Conservation (phyloP, 352 stramenopile genomes). For the Phytophthora macrochlamydospora region DNA sequence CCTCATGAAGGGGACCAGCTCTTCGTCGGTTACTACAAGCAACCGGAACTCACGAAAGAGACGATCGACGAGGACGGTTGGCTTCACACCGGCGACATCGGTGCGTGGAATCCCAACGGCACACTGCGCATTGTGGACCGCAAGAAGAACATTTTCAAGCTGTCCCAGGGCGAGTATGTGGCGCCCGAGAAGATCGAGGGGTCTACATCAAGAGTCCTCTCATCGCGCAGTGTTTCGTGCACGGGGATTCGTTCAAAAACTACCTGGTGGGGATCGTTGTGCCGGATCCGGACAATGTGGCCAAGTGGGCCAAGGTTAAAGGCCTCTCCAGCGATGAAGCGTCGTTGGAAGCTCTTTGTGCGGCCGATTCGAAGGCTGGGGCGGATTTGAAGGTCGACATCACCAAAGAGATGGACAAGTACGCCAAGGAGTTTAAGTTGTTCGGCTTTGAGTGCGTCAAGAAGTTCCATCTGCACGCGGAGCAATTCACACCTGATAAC, state of each 20-base stretch:
- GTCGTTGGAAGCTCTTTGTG: constrained; percentile 27
- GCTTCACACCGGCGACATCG: constrained; percentile 98
- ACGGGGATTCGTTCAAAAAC: constrained; percentile 95
- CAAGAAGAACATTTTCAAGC: constrained; percentile 96
- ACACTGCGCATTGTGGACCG: constrained; percentile 91
- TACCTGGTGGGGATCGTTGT: constrained; percentile 94
- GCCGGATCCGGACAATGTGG: constrained; percentile 90
- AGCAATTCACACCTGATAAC: constrained; percentile 92
- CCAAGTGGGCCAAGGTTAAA: constrained; percentile 72
- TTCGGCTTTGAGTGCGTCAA: constrained; percentile 93
- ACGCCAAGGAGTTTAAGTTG: constrained; percentile 71
- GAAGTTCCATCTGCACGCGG: constrained; percentile 85
- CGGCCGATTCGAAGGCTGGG: constrained; percentile 2
- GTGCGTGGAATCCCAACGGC: constrained; percentile 92
- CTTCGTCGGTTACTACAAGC: constrained; percentile 95
- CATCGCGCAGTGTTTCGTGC: constrained; percentile 94
- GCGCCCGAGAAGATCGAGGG: constrained; percentile 97
- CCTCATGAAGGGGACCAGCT: constrained; percentile 84
- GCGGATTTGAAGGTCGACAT: constrained; percentile 61
- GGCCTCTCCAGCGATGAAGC: constrained; percentile 37
- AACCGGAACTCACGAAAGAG: constrained; percentile 90
- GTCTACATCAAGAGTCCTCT: constrained; percentile 91
- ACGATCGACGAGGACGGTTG: constrained; percentile 93
- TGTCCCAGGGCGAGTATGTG: constrained; percentile 95
- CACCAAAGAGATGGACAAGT: constrained; percentile 71